A percentile compares a stretch with the other conserved stretches of the same genome.
Evolutionary conservation across 495 filamentous ascomycete genomes (phyloP).

Genomic region (Thozetella sp.): DNA sequence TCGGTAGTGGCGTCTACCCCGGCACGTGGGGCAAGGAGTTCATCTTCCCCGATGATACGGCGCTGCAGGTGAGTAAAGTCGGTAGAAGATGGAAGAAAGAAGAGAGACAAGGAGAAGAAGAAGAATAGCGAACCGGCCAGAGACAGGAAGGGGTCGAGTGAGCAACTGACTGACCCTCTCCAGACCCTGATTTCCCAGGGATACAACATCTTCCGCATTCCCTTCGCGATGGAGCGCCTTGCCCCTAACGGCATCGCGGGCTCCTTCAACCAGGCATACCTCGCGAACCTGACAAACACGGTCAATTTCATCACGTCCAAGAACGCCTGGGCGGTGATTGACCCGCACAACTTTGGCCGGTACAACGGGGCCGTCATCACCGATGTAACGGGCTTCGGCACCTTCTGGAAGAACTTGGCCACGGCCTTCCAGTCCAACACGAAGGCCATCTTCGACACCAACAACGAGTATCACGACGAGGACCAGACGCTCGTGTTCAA

Average conservation of each 20-base stretch:
- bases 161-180: slow-evolving; percentile 1
- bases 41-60: slow-evolving; percentile 52
- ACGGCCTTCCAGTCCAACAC: slow-evolving; percentile 59
- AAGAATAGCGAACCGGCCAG: too few relatives aligned
- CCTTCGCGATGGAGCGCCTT: slow-evolving; percentile 70
- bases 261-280: slow-evolving; percentile 49
- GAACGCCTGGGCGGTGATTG: slow-evolving; percentile 65
- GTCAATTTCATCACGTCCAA: slow-evolving; percentile 31
- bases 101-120: not conserved
- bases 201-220: slow-evolving; percentile 72
- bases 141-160: too few relatives aligned
- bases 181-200: slow-evolving; percentile 62
- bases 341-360: slow-evolving; percentile 74
- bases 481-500: slow-evolving; percentile 66
- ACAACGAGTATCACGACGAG: slow-evolving; percentile 80
- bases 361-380: slow-evolving; percentile 69
- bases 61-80: slow-evolving; percentile 38
- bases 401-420: slow-evolving; percentile 67
- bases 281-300: slow-evolving; percentile 43
- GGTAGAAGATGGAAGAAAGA: not conserved
- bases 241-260: slow-evolving; percentile 50
- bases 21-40: slow-evolving; percentile 59
- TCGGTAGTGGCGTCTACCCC: slow-evolving; percentile 50
- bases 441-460: slow-evolving; percentile 67
- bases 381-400: slow-evolving; percentile 56